Evolutionary conservation across 345 rosid genomes (phyloP).

Genomic region (Orychophragmus violaceus): DNA sequence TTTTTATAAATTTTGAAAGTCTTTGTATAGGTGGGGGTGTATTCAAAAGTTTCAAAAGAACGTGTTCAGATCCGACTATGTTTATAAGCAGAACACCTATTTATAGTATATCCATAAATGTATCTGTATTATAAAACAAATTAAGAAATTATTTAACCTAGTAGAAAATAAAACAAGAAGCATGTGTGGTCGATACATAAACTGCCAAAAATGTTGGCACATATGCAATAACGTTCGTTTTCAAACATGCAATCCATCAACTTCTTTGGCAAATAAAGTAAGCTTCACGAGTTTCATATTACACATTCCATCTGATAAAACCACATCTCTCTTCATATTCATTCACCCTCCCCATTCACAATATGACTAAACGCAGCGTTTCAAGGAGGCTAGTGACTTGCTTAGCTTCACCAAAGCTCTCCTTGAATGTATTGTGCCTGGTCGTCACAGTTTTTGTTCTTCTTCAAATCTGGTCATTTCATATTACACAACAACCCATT

Average conservation of each 20-base stretch:
- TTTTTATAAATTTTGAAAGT: too few species aligned
- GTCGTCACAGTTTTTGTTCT: slow-evolving; percentile 14
- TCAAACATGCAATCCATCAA: slow-evolving; percentile 10
- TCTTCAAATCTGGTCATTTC: slow-evolving; percentile 24
- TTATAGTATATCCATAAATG: too few species aligned
- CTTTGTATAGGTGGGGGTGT: too few species aligned
- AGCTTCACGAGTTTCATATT: slow-evolving; percentile 16
- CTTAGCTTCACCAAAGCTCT: not conserved
- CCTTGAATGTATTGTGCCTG: not conserved
- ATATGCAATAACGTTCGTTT: not conserved
- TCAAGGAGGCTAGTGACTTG: slow-evolving; percentile 4
- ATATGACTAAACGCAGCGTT: not conserved
- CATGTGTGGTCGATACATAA: slow-evolving; percentile 2
- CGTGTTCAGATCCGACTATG: too few species aligned
- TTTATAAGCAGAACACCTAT: too few species aligned
- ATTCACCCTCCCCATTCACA: not conserved
- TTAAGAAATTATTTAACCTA: not conserved
- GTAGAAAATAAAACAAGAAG: not conserved
- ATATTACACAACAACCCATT: slow-evolving; percentile 4
- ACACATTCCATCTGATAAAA: not conserved
- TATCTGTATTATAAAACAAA: too few species aligned
- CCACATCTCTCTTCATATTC: not conserved
- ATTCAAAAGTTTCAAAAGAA: too few species aligned
- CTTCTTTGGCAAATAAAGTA: slow-evolving; percentile 5
- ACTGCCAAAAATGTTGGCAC: not conserved